Base-by-base conservation (phyloP, 768 basidiomycete genomes). In the Agaricus sinodeliciosus region DNA sequence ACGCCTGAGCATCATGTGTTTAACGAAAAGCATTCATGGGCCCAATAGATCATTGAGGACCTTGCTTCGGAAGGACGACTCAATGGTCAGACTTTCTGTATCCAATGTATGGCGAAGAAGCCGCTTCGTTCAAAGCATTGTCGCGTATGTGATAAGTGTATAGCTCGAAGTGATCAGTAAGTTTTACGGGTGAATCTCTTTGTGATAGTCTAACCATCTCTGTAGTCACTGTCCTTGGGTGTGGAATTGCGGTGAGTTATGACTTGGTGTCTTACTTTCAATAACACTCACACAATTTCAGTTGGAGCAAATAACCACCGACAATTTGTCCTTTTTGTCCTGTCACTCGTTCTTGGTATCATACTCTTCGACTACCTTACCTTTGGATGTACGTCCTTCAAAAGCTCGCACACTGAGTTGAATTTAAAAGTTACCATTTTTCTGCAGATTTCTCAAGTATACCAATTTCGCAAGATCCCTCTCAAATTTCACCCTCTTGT, bases 161-260 rank as follows among this genome's bases (percentile, higher is more conserved):
- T 92, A 16, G 88, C 90, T 11, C 77, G 94, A 43, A 90, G 85
- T 62, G 96, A 99, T 62, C 96, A 99, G 93, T 96, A 65, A 64
- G 90, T 74, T 41, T 37, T 40, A 9, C 19, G 16, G 18, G 16
- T 6, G 12, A 16, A 39, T 39, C 9, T 9, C 8, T 39, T 39
- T 7, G 6, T 13, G 12, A 16, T 13, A 12, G 4, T 43, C 53
- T 55, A 60, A 22, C 18, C 44, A 9, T 43, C 4, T 8, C 40
- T 26, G 49, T 43, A 95, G 94, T 61, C 94, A 99, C 61, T 98
- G 96, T 60, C 96, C 95, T 1, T 99, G 96, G 96, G 85, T 97
- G 13, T 99, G 94, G 94, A 98, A 98, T 69, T 97, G 95, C 66
- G 84, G 91, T 92, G 64, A 25, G 87, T 68, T 28, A 13, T 56